phyloP scores from a whole-genome alignment of 495 filamentous ascomycete genomes.

The Neurospora sp. region DNA sequence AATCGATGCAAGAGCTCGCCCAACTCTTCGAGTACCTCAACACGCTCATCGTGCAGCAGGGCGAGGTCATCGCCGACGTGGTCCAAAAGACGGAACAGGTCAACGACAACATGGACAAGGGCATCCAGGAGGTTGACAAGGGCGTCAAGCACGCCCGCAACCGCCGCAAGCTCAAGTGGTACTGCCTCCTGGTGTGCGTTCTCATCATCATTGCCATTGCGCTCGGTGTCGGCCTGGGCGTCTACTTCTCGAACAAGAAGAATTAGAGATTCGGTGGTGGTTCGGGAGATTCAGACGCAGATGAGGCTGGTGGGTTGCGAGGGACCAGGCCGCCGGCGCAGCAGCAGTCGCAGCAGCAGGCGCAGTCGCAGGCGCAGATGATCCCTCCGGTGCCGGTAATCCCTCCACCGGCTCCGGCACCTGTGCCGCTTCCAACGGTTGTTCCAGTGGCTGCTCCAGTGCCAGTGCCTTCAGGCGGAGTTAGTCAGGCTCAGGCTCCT shows the following conservation, averaged over 20 bases:
- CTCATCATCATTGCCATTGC: slow-evolving; percentile 45
- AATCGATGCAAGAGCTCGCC: slow-evolving; percentile 53
- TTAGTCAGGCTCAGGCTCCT: background rate
- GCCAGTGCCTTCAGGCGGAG: background rate
- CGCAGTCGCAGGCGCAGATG: slow-evolving; percentile 7
- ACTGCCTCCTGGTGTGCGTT: slow-evolving; percentile 50
- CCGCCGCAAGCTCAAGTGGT: slow-evolving; percentile 62
- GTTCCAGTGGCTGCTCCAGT: background rate
- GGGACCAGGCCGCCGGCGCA: background rate
- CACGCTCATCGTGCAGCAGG: slow-evolving; percentile 54
- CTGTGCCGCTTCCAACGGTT: background rate
- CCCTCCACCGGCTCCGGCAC: background rate
- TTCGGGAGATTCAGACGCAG: background rate
- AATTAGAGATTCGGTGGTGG: background rate
- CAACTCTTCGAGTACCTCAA: slow-evolving; percentile 59
- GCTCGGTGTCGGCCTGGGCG: slow-evolving; percentile 35
- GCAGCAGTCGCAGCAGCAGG: slow-evolving; percentile 4
- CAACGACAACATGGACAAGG: slow-evolving; percentile 46
- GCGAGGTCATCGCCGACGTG: slow-evolving; percentile 41
- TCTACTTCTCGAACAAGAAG: slow-evolving; percentile 13
- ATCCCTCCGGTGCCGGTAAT: background rate
- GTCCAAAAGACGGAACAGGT: slow-evolving; percentile 49
- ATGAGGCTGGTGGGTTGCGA: background rate
- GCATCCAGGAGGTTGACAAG: slow-evolving; percentile 50
- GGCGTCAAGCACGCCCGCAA: slow-evolving; percentile 48